Base-by-base conservation (phyloP, 192 early-diverging fungal genomes). In the Coemansia sp. region DNA sequence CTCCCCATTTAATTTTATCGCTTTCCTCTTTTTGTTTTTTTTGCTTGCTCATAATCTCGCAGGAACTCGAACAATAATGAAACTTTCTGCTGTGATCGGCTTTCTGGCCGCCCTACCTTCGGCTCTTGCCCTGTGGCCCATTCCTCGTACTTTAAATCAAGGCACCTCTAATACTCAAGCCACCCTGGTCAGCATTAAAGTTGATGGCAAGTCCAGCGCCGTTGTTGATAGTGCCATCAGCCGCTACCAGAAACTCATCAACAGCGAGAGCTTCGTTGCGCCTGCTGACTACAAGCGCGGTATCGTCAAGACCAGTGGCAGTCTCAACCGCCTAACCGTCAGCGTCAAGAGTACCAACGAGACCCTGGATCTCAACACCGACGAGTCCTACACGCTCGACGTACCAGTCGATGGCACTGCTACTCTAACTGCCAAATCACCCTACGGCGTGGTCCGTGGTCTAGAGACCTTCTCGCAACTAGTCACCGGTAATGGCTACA, bases 391-490 rank as follows among this genome's bases (percentile, higher is more conserved):
- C 69, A 86, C 77, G 2, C 74, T 92, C 8, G 82, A 86, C n/a
- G 81, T 92, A 3, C 88, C 88, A 6, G 75, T 84, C 21, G 58
- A 63, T 19, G 80, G 84, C 52, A 42, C 74, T 14, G 91, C 86
- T 43, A 78, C 69, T 6, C 84, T 92, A 49, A 80, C 64, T 33
- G 86, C 92, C 42, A 74, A 80, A 52, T 88, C 86, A 8, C 76
- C 85, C 52, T 88, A 86, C 49, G 92, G 92, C 39, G 92, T 87
- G 33, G 65, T 92, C 32, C 88, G 89, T 43, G 91, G 83, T 19
- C 83, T 93, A 9, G 89, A 90, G 77, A 92, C 91, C 19, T 86
- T 92, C 63, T 84, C 86, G 19, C 93, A 94, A 72, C 64, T 94
- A 19, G 63, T 91, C 57, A 77, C 85, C 26, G 64, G 73, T 53